Percentiles rank a stretch among this genome's conserved stretches.
These are phyloP conservation scores for Lipomyces orientalis DNA, from an alignment of 805 yeast genomes.

Conservation along the genomic window DNA sequence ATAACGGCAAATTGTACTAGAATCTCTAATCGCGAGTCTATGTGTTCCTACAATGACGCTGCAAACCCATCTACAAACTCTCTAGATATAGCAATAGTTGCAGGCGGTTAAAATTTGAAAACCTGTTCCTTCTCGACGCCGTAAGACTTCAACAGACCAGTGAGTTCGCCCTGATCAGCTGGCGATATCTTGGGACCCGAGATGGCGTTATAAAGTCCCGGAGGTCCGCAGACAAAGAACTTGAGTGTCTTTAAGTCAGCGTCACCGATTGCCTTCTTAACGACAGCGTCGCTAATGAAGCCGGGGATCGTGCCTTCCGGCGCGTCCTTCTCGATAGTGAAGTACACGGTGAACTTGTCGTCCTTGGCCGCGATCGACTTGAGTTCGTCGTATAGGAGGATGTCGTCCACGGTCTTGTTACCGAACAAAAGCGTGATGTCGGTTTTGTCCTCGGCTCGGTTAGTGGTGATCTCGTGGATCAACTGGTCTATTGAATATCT, in stretches of 20 bases:
- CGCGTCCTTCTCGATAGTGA: slow-evolving; percentile 70
- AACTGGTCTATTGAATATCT: slow-evolving; percentile 62
- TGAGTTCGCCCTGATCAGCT: slow-evolving; percentile 91
- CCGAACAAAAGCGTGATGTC: slow-evolving; percentile 85
- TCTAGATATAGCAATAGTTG: not conserved
- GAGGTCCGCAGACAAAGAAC: slow-evolving; percentile 95
- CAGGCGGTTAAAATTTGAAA: slow-evolving; percentile 57
- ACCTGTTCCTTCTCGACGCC: slow-evolving; percentile 89
- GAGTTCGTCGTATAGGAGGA: slow-evolving; percentile 76
- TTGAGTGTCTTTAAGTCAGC: slow-evolving; percentile 70
- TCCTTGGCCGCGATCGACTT: slow-evolving; percentile 72
- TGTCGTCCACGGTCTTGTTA: slow-evolving; percentile 75
- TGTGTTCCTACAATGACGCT: not conserved
- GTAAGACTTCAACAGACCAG: slow-evolving; percentile 84
- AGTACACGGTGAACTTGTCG: slow-evolving; percentile 75
- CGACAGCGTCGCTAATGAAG: slow-evolving; percentile 75
- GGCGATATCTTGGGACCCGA: slow-evolving; percentile 88
- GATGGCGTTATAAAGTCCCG: slow-evolving; percentile 82
- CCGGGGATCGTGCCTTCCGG: slow-evolving; percentile 67
- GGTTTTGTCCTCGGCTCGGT: slow-evolving; percentile 82
- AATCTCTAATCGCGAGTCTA: not conserved
- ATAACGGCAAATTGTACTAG: too few species aligned
- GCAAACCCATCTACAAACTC: not conserved
- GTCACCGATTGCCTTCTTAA: slow-evolving; percentile 64
- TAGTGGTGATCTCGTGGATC: slow-evolving; percentile 71